Evolutionary conservation across 169 alveolate species (phyloP).

Genomic region (Theileria parva): DNA sequence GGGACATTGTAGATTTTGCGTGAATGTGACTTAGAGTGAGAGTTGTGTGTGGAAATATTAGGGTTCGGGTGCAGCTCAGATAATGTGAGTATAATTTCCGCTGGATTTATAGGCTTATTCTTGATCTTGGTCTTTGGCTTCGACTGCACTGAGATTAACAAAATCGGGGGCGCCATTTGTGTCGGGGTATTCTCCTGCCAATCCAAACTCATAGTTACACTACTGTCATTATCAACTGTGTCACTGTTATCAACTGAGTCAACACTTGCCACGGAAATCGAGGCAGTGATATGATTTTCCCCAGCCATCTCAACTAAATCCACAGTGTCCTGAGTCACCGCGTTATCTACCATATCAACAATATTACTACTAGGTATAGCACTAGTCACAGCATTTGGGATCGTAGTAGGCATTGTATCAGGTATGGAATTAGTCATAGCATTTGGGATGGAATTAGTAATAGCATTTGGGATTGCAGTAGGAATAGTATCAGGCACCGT

Average conservation of each 20-base stretch:
- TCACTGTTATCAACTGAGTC: not conserved
- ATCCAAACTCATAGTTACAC: not conserved
- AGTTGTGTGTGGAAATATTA: not conserved
- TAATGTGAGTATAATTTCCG: slow-evolving; percentile 29
- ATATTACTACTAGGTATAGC: no score
- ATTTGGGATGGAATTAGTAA: no score
- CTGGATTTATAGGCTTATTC: slow-evolving; percentile 30
- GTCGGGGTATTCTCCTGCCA: not conserved
- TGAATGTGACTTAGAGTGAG: slow-evolving; percentile 14
- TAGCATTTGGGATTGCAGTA: no score
- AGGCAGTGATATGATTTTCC: no score
- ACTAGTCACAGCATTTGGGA: no score
- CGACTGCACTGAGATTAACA: not conserved
- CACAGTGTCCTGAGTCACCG: no score
- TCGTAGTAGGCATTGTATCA: no score
- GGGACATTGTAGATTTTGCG: not conserved
- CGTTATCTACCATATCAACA: no score
- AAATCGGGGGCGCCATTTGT: not conserved
- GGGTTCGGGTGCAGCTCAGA: slow-evolving; percentile 45
- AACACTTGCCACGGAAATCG: no score
- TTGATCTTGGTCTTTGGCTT: not conserved
- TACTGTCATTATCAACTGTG: not conserved
- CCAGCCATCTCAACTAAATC: no score
- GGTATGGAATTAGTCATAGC: no score
- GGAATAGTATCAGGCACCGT: no score